Base-by-base conservation (phyloP, 2,329 filamentous ascomycete genomes). In the Cadophora sp. region DNA sequence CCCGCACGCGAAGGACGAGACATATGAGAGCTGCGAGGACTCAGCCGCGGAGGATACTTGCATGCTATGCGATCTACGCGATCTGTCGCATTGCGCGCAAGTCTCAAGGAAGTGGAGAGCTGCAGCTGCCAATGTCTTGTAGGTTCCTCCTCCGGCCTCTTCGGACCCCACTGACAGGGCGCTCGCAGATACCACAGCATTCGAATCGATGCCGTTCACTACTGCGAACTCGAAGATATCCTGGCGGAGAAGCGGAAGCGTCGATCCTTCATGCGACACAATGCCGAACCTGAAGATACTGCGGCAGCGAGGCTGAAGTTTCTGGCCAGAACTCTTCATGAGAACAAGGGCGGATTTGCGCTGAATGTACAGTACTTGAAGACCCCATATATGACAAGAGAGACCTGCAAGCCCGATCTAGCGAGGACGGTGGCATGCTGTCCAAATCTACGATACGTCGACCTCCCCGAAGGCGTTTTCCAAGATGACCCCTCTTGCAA, bases 141-240 rank as follows among this genome's bases (percentile, higher is more conserved):
- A 84, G 79, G 91, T 86, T 55, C 51, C 12, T 31, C 14, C 48
- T 43, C 4, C 40, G 19, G 9, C 43, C 29, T 19, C 40, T 19
- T 24, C 55, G 29, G 11, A 43, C 37, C 73, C 46, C 62, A 46
- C 56, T 70, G 31, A 66, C 58, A n/a, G 53, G 34, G 1, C 22
- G 14, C 46, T 37, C 68, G 56, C 65, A 97, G 93, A 73, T 97
- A 97, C 79, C 90, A 91, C 76, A 94, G 93, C 82, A 90, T 98
- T 73, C 92, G 94, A 68, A 96, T 98, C 78, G 95, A 98, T 78
- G 88, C 92, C 22, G 94, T 97, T 37, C 95, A 98, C 81, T 97
- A 97, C 81, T 98, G 95, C 83, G 89, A 92, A 72, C 91, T 92
- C 75, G 95, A 98, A 80, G 90, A 92, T 68, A 84, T 91, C 74